Evolutionary conservation across 2,329 filamentous ascomycete species (phyloP).

Genomic region (Sclerotinia glacialis): DNA sequence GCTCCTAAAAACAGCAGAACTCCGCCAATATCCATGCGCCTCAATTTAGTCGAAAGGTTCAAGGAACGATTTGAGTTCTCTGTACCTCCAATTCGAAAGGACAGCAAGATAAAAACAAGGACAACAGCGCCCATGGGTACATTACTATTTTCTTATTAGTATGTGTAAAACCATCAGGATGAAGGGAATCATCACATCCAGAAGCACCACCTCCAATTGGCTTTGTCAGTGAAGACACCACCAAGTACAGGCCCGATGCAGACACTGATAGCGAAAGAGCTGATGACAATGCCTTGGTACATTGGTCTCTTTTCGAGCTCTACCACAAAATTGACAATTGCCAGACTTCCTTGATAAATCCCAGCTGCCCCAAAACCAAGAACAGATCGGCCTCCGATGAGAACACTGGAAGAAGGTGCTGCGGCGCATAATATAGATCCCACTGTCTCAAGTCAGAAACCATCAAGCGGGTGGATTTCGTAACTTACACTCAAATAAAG

Average conservation of each 20-base stretch:
- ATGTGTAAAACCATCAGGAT: background rate
- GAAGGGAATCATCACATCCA: slow-evolving; percentile 38
- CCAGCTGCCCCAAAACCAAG: slow-evolving; percentile 51
- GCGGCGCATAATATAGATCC: slow-evolving; percentile 49
- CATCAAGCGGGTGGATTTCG: too few relatives aligned
- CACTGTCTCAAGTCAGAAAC: slow-evolving; percentile 25
- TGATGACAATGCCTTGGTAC: slow-evolving; percentile 21
- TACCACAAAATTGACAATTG: slow-evolving; percentile 49
- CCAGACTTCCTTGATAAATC: slow-evolving; percentile 48
- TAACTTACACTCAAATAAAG: slow-evolving; percentile 16
- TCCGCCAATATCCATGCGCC: slow-evolving; percentile 41
- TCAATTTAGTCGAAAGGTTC: slow-evolving; percentile 26
- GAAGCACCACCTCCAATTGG: slow-evolving; percentile 40
- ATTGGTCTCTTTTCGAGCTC: slow-evolving; percentile 15
- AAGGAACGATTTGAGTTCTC: slow-evolving; percentile 34
- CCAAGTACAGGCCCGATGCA: slow-evolving; percentile 56
- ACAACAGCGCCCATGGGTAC: slow-evolving; percentile 41
- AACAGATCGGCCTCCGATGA: slow-evolving; percentile 48
- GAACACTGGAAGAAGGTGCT: slow-evolving; percentile 43
- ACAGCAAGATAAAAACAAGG: slow-evolving; percentile 40
- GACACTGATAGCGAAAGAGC: slow-evolving; percentile 17
- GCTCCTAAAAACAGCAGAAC: slow-evolving; percentile 40
- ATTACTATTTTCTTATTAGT: slow-evolving; percentile 21
- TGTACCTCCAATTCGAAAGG: slow-evolving; percentile 44
- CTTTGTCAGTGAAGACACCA: slow-evolving; percentile 56